Evolutionary conservation across 352 stramenopile species (phyloP), one percentile per base, ranked within the genome.

Genomic region (Phytopythium mirpurense): DNA sequence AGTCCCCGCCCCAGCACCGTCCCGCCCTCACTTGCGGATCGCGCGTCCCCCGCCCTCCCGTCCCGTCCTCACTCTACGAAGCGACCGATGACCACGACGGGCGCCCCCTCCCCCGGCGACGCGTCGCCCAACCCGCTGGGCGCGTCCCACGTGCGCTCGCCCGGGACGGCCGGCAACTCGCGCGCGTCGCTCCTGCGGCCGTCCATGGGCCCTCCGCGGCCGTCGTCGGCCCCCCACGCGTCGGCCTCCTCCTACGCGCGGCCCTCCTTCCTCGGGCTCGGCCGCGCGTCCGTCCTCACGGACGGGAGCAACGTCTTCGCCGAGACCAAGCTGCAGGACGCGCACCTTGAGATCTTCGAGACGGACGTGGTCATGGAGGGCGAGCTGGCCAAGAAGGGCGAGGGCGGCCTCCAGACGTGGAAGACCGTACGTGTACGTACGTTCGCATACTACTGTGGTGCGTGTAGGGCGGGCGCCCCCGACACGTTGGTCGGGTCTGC

Each of bases 311-410:
- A 86, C 65, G 70, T 86, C 26, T 89, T 89, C 58, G 69, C 64
- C 1, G 65, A 87, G 29, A 57, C 64, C 31, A 86, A 87, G 58
- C 68, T 89, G 51, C 57, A 74, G 43, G 72, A 87, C 60, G 69
- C 72, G 15, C 60, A 78, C 43, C 51, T 73, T 24, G 67, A 76
- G 41, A 60, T 89, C 19, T 89, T 89, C 56, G 48, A 70, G 12
- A 83, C 54, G 42, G 78, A 89, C 51, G 71, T 87, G 50, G 58
- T 89, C 31, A 89, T 89, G 74, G 75, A 89, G 50, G 75, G 78
- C 3, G 66, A 83, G 50, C 59, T 89, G 8, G 74, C 65, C 31
- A 89, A 89, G 58, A 89, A 86, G 51, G 78, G 78, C 40, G 72
- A 84, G 56, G 62, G 61, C 37, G 73, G 73, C 4, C 51, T 85